Percentiles rank a stretch among this genome's conserved stretches.
phyloP scores from a whole-genome alignment of 306 rosid genomes.

The Adenanthera pavonina region DNA sequence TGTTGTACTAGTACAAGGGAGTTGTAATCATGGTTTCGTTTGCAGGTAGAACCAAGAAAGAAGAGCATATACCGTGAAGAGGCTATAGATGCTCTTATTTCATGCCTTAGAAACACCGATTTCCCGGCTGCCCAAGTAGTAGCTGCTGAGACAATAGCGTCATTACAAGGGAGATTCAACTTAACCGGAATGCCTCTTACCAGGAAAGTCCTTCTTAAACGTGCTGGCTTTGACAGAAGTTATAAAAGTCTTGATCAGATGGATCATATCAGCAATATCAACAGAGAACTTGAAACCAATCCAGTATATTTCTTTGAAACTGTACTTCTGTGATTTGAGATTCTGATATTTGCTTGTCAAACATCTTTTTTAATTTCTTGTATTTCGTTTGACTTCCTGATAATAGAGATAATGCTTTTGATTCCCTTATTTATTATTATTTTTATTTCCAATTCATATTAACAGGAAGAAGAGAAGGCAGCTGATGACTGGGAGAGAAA shows the following conservation, averaged over 20 bases:
- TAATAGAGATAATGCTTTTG: slow-evolving; percentile 2
- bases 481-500: slow-evolving; percentile 89
- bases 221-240: slow-evolving; percentile 61
- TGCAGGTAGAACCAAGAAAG: slow-evolving; percentile 84
- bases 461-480: slow-evolving; percentile 81
- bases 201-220: slow-evolving; percentile 77
- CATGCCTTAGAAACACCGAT: slow-evolving; percentile 77
- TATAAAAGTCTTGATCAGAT: slow-evolving; percentile 29
- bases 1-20: slow-evolving; percentile 13
- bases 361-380: slow-evolving; percentile 14
- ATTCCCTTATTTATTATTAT: background rate
- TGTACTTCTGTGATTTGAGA: slow-evolving; percentile 20
- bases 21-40: slow-evolving; percentile 37
- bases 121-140: slow-evolving; percentile 68
- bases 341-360: slow-evolving; percentile 33
- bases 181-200: slow-evolving; percentile 67
- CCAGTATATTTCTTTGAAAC: slow-evolving; percentile 52
- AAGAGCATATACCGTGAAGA: slow-evolving; percentile 98
- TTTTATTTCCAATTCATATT: slow-evolving; percentile 31
- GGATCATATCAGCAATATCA: slow-evolving; percentile 55
- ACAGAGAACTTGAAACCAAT: slow-evolving; percentile 52
- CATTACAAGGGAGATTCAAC: slow-evolving; percentile 83
- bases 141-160: slow-evolving; percentile 81
- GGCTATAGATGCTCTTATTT: slow-evolving; percentile 80
- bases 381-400: background rate